A percentile compares a stretch with the other conserved stretches of the same genome.
phyloP scores from a whole-genome alignment of 2,329 filamentous ascomycete genomes.

The Mollisia scopiformis region DNA sequence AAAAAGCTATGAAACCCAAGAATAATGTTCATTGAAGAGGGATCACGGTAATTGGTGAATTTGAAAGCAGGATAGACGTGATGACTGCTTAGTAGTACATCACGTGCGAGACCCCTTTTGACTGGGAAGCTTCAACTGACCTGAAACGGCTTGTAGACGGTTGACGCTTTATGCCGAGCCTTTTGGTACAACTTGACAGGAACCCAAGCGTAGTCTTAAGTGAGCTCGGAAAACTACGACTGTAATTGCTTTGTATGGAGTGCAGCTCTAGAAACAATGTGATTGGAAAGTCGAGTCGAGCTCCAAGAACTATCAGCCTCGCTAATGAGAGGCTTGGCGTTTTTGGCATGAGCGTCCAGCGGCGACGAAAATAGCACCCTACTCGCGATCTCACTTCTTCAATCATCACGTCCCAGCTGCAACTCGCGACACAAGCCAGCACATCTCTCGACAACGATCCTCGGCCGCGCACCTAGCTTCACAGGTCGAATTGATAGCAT shows the following conservation, averaged over 20 bases:
- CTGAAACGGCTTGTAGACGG: neutral
- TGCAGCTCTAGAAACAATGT: neutral
- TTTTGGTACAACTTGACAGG: neutral
- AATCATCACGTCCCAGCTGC: slow-evolving; percentile 23
- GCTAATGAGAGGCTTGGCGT: neutral
- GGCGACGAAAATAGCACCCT: neutral
- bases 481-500: slow-evolving; percentile 32
- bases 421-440: slow-evolving; percentile 10
- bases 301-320: neutral
- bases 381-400: neutral
- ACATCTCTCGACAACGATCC: slow-evolving; percentile 7
- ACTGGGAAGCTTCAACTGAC: neutral
- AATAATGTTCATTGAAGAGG: neutral
- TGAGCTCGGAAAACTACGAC: neutral
- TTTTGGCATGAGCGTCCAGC: neutral
- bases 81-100: neutral
- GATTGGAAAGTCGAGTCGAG: neutral
- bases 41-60: neutral
- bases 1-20: too few species aligned
- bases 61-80: neutral
- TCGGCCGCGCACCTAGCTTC: slow-evolving; percentile 18
- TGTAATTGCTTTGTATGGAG: neutral
- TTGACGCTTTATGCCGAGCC: neutral
- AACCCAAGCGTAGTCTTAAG: neutral
- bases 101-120: slow-evolving; percentile 5